Base-by-base conservation (phyloP, 306 rosid genomes). In the Prunus kanzakura region DNA sequence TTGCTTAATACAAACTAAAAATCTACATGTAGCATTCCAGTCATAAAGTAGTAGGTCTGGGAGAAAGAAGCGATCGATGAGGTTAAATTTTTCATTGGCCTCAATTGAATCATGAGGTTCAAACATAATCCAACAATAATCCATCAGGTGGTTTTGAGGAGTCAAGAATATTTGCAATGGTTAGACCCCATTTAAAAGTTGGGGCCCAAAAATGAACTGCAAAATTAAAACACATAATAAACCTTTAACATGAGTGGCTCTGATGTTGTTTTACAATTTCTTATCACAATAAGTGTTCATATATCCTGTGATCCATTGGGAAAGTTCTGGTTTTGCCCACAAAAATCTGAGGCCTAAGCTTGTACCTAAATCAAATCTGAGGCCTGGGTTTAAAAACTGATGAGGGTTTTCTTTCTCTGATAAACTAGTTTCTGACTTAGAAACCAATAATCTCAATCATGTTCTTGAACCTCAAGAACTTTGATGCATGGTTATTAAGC, bases 141-240 rank as follows among this genome's bases (percentile, higher is more conserved):
- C 43, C 43, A 27, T 79, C 82, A 29, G 82, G 75, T 29, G 82
- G 60, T 70, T 73, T 73, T 46, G 78, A n/a, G 25, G 78, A 72
- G 60, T 73, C 78, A 8, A 79, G 54, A 30, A 79, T 20, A 35
- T 79, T 79, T 46, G 82, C 78, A 56, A 79, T 73, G 25, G 70
- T 64, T 66, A 73, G 22, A 22, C 78, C 78, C 82, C 82, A 79
- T 73, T 79, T 79, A 22, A 66, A 73, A 7, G 69, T 56, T 73
- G 82, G 82, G 54, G 82, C 82, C 82, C 82, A 79, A 23, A 79
- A 79, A 57, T 79, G 78, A 22, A 79, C 78, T 73, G 68, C 30
- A 75, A 30, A 20, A 35, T 41, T 3, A 38, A 43, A 35, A 30
- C 14, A 35, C 6, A 64, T 2, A 32, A 19, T 18, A 64, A 64